Conservation (phyloP, 1,284 basidiomycete genomes). For the Moesziomyces globuligerus region DNA sequence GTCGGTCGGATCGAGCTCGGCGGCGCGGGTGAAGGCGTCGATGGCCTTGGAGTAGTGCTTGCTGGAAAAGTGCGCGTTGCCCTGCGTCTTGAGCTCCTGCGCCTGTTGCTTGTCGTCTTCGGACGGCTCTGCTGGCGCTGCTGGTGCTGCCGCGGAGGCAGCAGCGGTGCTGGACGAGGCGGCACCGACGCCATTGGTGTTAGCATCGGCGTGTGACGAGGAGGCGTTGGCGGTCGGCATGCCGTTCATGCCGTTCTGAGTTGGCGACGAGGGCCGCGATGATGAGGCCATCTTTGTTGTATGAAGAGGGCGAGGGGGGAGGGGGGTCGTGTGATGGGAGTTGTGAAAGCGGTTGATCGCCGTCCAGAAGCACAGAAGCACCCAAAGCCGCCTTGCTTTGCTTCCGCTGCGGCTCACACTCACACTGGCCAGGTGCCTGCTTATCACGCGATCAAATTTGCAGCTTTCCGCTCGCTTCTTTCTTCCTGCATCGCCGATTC, state of each 20-base stretch:
- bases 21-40: slow-evolving; percentile 56
- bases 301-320: not conserved
- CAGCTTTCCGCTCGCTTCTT: slow-evolving; percentile 17
- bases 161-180: not conserved
- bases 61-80: slow-evolving; percentile 61
- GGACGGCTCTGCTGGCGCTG: slow-evolving; percentile 12
- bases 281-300: slow-evolving; percentile 19
- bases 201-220: not conserved
- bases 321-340: slow-evolving; percentile 21
- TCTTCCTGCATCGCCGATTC: slow-evolving; percentile 8
- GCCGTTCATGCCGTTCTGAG: slow-evolving; percentile 3
- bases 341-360: not conserved
- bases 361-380: no score
- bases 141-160: not conserved
- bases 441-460: slow-evolving; percentile 2
- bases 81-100: slow-evolving; percentile 62
- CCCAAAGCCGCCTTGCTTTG: no score
- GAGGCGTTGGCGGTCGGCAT: not conserved
- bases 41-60: slow-evolving; percentile 63
- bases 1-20: slow-evolving; percentile 75
- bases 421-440: no score
- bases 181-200: slow-evolving; percentile 1
- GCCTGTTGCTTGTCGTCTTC: slow-evolving; percentile 36
- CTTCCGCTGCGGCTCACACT: no score
- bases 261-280: slow-evolving; percentile 18